These are phyloP conservation scores for Biscutella laevigata DNA, from an alignment of 441 rosid species.

Conservation along the genomic window DNA sequence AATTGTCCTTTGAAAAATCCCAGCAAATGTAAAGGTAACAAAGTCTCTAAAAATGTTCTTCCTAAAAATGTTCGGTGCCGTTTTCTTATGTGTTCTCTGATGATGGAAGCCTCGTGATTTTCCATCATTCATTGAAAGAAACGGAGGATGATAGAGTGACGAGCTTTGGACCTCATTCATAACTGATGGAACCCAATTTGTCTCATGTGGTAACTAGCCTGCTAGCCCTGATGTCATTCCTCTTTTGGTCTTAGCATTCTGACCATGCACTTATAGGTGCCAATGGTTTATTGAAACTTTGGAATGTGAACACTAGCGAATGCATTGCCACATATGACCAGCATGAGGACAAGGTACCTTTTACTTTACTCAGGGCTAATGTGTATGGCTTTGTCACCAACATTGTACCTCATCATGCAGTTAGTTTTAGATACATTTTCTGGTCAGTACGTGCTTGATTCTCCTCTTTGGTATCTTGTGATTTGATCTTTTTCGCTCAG, in stretches of 20 bases:
- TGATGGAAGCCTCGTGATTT: neutral
- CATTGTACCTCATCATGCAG: too few relatives aligned
- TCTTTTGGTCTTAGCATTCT: conserved; percentile 3
- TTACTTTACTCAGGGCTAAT: too few relatives aligned
- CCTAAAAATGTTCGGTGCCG: neutral
- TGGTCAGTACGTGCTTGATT: too few relatives aligned
- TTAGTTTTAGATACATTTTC: too few relatives aligned
- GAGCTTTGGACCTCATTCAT: conserved; percentile 75
- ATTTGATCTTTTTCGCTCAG: too few relatives aligned
- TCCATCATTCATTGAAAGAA: conserved; percentile 62
- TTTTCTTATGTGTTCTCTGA: conserved; percentile 7
- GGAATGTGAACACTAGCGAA: conserved; percentile 80
- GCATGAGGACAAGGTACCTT: conserved; percentile 97
- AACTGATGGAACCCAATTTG: conserved; percentile 79
- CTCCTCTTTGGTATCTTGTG: too few relatives aligned
- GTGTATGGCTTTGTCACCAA: too few relatives aligned
- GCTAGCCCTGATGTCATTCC: neutral
- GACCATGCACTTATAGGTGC: conserved; percentile 45
- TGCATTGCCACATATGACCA: conserved; percentile 85
- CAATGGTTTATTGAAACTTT: conserved; percentile 87
- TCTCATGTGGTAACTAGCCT: conserved; percentile 79
- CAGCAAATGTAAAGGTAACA: conserved; percentile 22
- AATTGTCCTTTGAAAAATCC: conserved; percentile 27
- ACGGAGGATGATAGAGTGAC: conserved; percentile 53
- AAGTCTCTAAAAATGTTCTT: conserved; percentile 5